Conservation (phyloP, 192 early-diverging fungal genomes). For the Backusella australiensis region DNA sequence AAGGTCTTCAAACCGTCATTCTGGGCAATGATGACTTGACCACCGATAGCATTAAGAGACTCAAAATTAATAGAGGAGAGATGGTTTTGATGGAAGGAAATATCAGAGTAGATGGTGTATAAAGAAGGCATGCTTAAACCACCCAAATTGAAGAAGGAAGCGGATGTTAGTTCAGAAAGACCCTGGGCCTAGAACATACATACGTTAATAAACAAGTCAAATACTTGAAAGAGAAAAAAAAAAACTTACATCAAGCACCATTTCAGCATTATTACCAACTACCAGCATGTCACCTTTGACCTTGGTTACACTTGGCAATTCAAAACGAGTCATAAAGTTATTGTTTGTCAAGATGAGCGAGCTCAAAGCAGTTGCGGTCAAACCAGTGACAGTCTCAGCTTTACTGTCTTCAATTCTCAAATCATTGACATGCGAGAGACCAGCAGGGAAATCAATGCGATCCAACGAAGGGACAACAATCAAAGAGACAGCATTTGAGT, state of each 20-base stretch:
- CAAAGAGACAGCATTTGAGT: constrained; percentile 18
- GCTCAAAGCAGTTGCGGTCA: constrained; percentile 1
- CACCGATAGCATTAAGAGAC: constrained; percentile 43
- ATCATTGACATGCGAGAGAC: neutral
- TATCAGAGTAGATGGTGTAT: constrained; percentile 43
- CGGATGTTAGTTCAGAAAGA: constrained; percentile 49
- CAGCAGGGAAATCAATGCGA: constrained; percentile 26
- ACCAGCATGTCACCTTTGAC: constrained; percentile 11
- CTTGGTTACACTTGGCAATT: constrained; percentile 17
- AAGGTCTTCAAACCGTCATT: constrained; percentile 55
- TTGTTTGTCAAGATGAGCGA: constrained; percentile 26
- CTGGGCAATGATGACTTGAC: constrained; percentile 55
- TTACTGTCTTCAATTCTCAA: constrained; percentile 29
- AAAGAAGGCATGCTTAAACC: constrained; percentile 44
- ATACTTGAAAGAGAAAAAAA: neutral
- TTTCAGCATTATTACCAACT: neutral
- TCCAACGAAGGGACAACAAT: constrained; percentile 25
- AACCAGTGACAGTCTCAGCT: constrained; percentile 8
- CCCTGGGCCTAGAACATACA: constrained; percentile 27
- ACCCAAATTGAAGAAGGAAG: constrained; percentile 55
- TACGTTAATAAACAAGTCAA: constrained; percentile 17
- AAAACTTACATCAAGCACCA: neutral
- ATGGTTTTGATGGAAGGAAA: constrained; percentile 61
- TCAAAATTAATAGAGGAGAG: constrained; percentile 47
- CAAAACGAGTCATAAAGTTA: constrained; percentile 29